Conservation (phyloP, 257 asterid species). For the Solanum infundibuliforme region DNA sequence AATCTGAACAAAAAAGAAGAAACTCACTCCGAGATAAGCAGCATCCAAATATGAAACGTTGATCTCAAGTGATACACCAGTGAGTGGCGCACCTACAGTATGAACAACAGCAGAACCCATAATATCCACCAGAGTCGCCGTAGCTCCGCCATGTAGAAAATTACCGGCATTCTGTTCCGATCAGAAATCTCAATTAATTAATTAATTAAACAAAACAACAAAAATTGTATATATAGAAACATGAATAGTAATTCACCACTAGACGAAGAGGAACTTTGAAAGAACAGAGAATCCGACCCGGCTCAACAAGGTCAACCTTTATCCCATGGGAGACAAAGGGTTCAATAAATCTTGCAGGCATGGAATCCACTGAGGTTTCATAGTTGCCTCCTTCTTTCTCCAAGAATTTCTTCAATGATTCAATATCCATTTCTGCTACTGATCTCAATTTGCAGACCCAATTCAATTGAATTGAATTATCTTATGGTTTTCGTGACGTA, state of each 20-base stretch:
- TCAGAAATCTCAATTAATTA: background rate
- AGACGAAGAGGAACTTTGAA: conserved; percentile 65
- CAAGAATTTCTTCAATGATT: conserved; percentile 37
- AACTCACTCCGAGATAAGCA: conserved; percentile 57
- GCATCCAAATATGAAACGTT: conserved; percentile 49
- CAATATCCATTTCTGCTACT: conserved; percentile 34
- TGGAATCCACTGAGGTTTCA: conserved; percentile 38
- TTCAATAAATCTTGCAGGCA: conserved; percentile 53
- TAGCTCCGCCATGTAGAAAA: conserved; percentile 72
- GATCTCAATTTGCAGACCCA: background rate
- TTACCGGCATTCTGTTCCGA: conserved; percentile 42
- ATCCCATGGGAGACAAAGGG: conserved; percentile 60
- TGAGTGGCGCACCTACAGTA: conserved; percentile 39
- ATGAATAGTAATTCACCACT: conserved; percentile 32
- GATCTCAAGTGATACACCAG: conserved; percentile 77
- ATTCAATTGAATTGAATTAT: background rate
- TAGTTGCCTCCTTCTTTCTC: conserved; percentile 30
- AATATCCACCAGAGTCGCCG: conserved; percentile 63
- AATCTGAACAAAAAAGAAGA: background rate
- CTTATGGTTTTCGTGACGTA: background rate
- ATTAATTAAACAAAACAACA: background rate
- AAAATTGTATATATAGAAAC: background rate
- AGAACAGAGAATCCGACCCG: conserved; percentile 64
- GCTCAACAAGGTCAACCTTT: conserved; percentile 45
- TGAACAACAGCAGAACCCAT: conserved; percentile 51